Evolutionary conservation across 2,329 filamentous ascomycete species (phyloP), one percentile per base, ranked within the genome.

Genomic region (Geosmithia morbida): DNA sequence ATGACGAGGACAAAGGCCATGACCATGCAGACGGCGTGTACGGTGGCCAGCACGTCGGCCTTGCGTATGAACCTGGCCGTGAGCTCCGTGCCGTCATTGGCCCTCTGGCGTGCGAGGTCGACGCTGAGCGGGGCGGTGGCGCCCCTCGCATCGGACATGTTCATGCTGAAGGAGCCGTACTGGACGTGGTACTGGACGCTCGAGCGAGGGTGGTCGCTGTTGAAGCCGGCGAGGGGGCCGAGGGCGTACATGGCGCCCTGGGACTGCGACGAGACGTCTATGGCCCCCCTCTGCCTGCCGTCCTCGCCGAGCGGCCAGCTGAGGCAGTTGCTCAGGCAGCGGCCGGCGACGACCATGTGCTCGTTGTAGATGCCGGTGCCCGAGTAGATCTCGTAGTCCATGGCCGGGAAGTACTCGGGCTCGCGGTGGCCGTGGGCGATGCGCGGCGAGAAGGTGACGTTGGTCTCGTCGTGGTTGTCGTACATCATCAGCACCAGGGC

Each of bases 401-500:
- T 60, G 16, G 66, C 61, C 3, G 65, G 57, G 51, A 65, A 65
- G 58, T 68, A 68, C 14, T 60, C 57, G 10, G 77, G 77, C 56
- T 81, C 77, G 52, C 66, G 67, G 52, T 77, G 63, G 43, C 68
- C 71, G 46, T 65, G 61, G 37, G 68, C 63, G 30, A 72, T 56
- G 46, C 77, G 74, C 2, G 75, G 72, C 22, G 73, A 78, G 48
- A 81, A 65, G 22, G 74, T 79, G 48, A 78, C 66, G 51, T 73
- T 72, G 46, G 66, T 59, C 47, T 64, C 66, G 6, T 62, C 62
- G 4, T 60, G 57, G 48, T 69, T 69, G 43, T 65, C 60, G 61
- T 81, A 79, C n/a, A 71, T 60, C 55, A 79, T 66, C 43, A 79
- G 66, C 49, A 75, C 71, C 20, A 79, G 63, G 7, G 74, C 64